Percentiles rank a stretch among this genome's conserved stretches.
These are phyloP conservation scores for Rhizophagus sp. DNA, from an alignment of 192 early-diverging fungal species.

Conservation along the genomic window DNA sequence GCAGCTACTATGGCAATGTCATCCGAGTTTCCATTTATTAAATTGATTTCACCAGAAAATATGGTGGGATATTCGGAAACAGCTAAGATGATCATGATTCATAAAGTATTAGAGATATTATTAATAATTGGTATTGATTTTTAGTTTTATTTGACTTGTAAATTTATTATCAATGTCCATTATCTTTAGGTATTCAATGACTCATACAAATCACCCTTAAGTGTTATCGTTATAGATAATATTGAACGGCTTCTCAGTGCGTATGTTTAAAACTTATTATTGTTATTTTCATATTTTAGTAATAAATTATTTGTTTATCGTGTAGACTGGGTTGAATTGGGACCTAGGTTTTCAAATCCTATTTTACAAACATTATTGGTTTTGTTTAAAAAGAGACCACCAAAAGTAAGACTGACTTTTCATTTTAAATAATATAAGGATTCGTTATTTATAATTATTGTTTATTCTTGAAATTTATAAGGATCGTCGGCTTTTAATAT, in stretches of 20 bases:
- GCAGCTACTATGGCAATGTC: constrained; percentile 93
- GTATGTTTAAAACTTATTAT: background rate
- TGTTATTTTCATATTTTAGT: background rate
- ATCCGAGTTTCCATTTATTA: constrained; percentile 94
- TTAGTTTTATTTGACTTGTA: background rate
- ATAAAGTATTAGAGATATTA: constrained; percentile 53
- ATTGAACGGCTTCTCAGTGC: constrained; percentile 87
- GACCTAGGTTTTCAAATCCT: constrained; percentile 91
- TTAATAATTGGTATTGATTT: background rate
- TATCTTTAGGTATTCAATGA: constrained; percentile 80
- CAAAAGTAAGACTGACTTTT: constrained; percentile 52
- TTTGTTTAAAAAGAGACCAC: constrained; percentile 88
- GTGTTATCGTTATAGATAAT: constrained; percentile 92
- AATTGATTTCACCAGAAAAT: constrained; percentile 92
- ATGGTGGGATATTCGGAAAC: constrained; percentile 92
- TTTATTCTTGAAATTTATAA: constrained; percentile 16
- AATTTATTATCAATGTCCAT: background rate
- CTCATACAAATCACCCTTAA: constrained; percentile 93
- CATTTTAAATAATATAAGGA: background rate
- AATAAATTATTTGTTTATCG: background rate
- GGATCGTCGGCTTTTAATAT: constrained; percentile 81
- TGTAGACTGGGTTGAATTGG: constrained; percentile 91
- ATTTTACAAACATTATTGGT: constrained; percentile 93
- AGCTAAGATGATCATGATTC: constrained; percentile 84
- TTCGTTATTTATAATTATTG: background rate